These are phyloP conservation scores for Ceratocystis diversiconidia DNA, from an alignment of 2,329 filamentous ascomycete species.

Conservation along the genomic window DNA sequence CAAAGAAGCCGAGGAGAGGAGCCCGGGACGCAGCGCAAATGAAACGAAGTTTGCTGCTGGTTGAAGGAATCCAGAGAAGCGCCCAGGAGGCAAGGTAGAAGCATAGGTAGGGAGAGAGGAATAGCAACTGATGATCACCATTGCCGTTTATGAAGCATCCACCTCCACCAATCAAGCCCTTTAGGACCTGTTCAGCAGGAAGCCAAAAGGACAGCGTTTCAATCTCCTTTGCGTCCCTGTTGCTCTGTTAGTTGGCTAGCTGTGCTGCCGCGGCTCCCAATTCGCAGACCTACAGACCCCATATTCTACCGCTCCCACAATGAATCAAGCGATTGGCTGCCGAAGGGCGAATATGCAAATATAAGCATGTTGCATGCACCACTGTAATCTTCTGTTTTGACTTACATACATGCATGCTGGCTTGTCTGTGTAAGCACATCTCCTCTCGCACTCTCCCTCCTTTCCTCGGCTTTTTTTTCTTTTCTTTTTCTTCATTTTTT, in stretches of 20 bases:
- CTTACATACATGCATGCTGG: too few species aligned
- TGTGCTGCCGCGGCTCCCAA: neutral
- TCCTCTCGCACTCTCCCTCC: too few species aligned
- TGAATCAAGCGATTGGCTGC: too few species aligned
- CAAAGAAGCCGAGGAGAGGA: too few species aligned
- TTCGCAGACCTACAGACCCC: neutral
- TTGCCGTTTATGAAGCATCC: neutral
- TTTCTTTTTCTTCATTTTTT: too few species aligned
- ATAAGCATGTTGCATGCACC: too few species aligned
- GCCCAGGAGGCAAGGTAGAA: neutral
- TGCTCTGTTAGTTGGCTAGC: neutral
- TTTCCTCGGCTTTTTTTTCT: too few species aligned
- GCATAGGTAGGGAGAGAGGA: neutral
- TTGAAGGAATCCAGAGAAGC: too few species aligned
- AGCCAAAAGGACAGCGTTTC: neutral
- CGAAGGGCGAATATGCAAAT: too few species aligned
- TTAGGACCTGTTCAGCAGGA: neutral
- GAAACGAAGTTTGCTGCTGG: neutral
- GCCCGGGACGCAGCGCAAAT: too few species aligned
- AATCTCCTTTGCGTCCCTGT: neutral
- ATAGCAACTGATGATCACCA: neutral
- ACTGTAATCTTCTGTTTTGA: too few species aligned
- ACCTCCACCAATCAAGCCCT: neutral
- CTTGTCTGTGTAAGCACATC: too few species aligned
- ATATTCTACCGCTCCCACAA: neutral